Conservation (phyloP, 352 stramenopile species). For the Pythium coloratum region DNA sequence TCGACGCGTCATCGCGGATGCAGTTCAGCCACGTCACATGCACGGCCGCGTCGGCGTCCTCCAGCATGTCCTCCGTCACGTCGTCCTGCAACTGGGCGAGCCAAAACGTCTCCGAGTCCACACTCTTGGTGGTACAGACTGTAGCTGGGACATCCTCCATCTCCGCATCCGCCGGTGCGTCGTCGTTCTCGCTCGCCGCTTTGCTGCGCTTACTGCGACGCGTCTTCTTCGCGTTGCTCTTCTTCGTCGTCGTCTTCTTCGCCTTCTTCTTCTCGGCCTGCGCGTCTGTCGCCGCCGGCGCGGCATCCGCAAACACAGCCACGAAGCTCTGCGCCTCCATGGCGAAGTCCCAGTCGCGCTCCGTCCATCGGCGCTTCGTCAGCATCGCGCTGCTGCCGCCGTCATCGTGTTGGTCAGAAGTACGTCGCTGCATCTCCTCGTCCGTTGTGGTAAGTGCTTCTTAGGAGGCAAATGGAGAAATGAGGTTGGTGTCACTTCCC, state of each 20-base stretch:
- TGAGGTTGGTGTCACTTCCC: background rate
- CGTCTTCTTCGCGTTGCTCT: constrained; percentile 10
- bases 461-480: background rate
- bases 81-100: constrained; percentile 73
- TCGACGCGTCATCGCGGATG: background rate
- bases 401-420: background rate
- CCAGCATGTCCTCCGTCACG: constrained; percentile 67
- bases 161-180: background rate
- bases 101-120: constrained; percentile 47
- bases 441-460: background rate
- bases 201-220: constrained; percentile 3
- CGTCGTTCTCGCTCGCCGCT: constrained; percentile 1
- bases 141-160: background rate
- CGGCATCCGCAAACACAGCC: constrained; percentile 41
- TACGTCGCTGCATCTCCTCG: background rate
- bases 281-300: background rate
- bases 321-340: constrained; percentile 61
- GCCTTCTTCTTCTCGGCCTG: background rate
- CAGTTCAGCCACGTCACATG: constrained; percentile 66
- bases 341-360: constrained; percentile 63
- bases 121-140: background rate
- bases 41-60: constrained; percentile 38
- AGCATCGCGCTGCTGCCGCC: background rate
- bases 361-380: constrained; percentile 61
- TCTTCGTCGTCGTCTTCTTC: constrained; percentile 11